Evolutionary conservation across 805 yeast species (phyloP).

Genomic region (Kazachstania martiniae): DNA sequence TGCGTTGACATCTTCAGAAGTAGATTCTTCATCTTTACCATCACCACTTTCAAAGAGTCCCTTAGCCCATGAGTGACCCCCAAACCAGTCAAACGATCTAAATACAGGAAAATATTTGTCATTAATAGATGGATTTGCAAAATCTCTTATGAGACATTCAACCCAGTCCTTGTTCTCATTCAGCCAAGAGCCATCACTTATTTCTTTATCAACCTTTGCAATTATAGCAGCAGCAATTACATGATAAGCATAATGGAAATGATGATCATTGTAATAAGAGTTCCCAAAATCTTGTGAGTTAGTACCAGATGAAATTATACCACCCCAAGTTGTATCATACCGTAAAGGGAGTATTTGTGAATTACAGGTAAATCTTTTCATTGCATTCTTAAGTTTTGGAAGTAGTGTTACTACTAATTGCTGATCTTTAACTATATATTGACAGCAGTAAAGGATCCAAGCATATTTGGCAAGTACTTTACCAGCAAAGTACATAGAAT

Average conservation of each 20-base stretch:
- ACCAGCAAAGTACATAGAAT: constrained; percentile 88
- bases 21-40: constrained; percentile 68
- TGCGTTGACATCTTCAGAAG: constrained; percentile 66
- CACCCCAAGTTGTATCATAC: constrained; percentile 74
- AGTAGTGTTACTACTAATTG: constrained; percentile 41
- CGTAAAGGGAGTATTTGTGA: constrained; percentile 60
- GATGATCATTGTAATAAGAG: constrained; percentile 64
- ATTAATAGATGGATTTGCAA: constrained; percentile 44
- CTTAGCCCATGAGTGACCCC: constrained; percentile 73
- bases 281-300: constrained; percentile 60
- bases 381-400: constrained; percentile 52
- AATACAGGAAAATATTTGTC: constrained; percentile 56
- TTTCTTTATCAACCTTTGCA: constrained; percentile 41
- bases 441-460: constrained; percentile 63
- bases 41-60: constrained; percentile 62
- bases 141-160: constrained; percentile 51
- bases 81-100: constrained; percentile 63
- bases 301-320: constrained; percentile 60
- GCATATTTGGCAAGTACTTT: constrained; percentile 86
- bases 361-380: constrained; percentile 59
- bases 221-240: constrained; percentile 59
- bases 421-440: constrained; percentile 50
- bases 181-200: constrained; percentile 32
- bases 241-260: constrained; percentile 68
- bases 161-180: constrained; percentile 41